phyloP scores from a whole-genome alignment of 2,329 filamentous ascomycete species.

The Hymenoscyphus linearis region DNA sequence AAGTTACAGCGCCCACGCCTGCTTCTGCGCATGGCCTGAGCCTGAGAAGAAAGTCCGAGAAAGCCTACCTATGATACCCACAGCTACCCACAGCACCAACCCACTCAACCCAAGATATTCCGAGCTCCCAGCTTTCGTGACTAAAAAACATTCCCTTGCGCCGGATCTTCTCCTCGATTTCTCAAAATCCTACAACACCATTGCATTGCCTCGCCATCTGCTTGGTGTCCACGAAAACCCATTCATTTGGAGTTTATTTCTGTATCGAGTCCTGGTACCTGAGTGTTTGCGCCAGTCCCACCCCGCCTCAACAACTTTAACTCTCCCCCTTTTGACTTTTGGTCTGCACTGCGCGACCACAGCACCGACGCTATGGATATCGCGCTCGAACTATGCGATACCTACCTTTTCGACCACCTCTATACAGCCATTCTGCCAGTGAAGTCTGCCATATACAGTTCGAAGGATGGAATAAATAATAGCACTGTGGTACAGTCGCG shows the following conservation, averaged over 20 bases:
- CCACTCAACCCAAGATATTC: not conserved
- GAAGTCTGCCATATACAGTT: slow-evolving; percentile 47
- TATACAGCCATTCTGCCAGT: slow-evolving; percentile 70
- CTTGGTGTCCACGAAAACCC: slow-evolving; percentile 8
- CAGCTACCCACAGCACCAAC: too few relatives aligned
- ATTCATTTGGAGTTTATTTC: slow-evolving; percentile 17
- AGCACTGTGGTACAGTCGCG: slow-evolving; percentile 51
- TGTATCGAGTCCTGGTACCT: not conserved
- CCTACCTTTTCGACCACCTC: slow-evolving; percentile 71
- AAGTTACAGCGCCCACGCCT: too few relatives aligned
- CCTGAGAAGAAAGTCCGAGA: not conserved
- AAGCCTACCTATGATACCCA: too few relatives aligned
- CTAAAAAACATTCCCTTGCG: not conserved
- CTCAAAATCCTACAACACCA: not conserved
- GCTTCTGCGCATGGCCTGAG: not conserved
- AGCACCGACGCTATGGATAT: slow-evolving; percentile 69
- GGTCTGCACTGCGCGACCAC: slow-evolving; percentile 11
- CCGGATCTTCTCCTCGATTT: not conserved
- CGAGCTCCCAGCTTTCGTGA: not conserved
- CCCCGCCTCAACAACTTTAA: not conserved
- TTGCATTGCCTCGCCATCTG: not conserved
- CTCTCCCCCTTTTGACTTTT: not conserved
- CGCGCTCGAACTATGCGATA: slow-evolving; percentile 80
- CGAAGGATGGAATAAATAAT: slow-evolving; percentile 41
- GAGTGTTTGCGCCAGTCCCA: not conserved